Percentiles rank a stretch among this genome's conserved stretches.
Conservation (phyloP, 169 alveolate species). For the Plasmodium coatneyi region DNA sequence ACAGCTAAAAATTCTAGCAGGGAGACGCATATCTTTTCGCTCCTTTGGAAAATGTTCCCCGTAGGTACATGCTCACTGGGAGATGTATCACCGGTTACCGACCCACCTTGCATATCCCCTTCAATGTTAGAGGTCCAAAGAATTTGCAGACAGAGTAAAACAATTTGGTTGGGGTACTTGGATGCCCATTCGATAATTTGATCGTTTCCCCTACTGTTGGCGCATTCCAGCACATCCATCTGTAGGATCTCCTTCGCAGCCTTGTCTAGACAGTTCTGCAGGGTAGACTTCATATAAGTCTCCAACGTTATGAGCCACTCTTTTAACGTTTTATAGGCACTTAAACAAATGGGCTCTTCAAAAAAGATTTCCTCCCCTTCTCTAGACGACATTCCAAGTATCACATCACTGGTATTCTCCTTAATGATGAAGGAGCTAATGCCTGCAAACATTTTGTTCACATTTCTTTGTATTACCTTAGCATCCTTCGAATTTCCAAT, state of each 20-base stretch:
- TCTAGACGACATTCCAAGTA: slow-evolving; percentile 89
- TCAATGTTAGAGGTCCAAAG: slow-evolving; percentile 92
- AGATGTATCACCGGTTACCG: slow-evolving; percentile 1
- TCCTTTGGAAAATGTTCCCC: slow-evolving; percentile 71
- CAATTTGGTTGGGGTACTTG: slow-evolving; percentile 90
- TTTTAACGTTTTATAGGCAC: slow-evolving; percentile 89
- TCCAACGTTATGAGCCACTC: slow-evolving; percentile 93
- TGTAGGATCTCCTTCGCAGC: slow-evolving; percentile 88
- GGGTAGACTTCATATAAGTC: slow-evolving; percentile 83
- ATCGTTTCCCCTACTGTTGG: slow-evolving; percentile 27
- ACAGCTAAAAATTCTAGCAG: slow-evolving; percentile 91
- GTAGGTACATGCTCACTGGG: slow-evolving; percentile 40
- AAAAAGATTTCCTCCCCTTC: slow-evolving; percentile 92
- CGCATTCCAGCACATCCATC: slow-evolving; percentile 67
- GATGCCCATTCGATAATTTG: slow-evolving; percentile 80
- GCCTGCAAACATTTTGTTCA: slow-evolving; percentile 99
- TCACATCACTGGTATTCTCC: slow-evolving; percentile 87
- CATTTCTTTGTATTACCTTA: slow-evolving; percentile 94
- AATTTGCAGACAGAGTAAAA: slow-evolving; percentile 88
- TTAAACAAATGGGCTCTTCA: slow-evolving; percentile 83
- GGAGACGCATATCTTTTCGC: slow-evolving; percentile 80
- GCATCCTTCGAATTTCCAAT: slow-evolving; percentile 97
- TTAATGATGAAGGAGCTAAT: slow-evolving; percentile 89
- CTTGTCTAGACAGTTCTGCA: slow-evolving; percentile 87
- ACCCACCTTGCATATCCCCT: slow-evolving; percentile 59